These are phyloP conservation scores for Penicillium decumbens DNA, from an alignment of 2,329 filamentous ascomycete species.

Conservation along the genomic window DNA sequence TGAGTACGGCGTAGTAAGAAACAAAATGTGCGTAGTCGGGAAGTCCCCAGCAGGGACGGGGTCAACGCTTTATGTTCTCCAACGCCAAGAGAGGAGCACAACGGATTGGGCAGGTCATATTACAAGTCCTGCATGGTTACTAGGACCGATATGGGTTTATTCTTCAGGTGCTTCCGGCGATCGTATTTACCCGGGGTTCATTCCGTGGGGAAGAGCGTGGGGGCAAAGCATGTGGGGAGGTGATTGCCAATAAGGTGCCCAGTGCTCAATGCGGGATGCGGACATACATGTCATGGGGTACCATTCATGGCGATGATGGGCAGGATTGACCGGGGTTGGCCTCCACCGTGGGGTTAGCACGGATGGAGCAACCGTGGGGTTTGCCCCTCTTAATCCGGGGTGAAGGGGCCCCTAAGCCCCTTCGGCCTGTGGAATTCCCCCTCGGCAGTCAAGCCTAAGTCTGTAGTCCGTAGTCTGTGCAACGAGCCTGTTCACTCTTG, in stretches of 20 bases:
- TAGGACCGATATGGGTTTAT: background rate
- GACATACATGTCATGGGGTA: conserved; percentile 8
- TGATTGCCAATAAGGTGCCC: background rate
- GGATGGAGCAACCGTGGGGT: background rate
- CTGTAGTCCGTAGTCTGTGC: background rate
- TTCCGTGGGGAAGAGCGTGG: conserved; percentile 8
- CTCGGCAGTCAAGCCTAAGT: background rate
- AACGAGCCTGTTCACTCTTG: background rate
- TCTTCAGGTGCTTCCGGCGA: background rate
- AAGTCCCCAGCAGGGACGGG: background rate
- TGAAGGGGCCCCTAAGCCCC: background rate
- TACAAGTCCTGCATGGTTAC: background rate
- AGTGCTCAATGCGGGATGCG: background rate
- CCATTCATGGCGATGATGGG: background rate
- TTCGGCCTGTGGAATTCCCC: conserved; percentile 1
- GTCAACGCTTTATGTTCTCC: background rate
- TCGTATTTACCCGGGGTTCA: conserved; percentile 7
- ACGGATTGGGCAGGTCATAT: background rate
- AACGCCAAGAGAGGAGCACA: background rate
- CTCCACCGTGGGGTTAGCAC: conserved; percentile 6
- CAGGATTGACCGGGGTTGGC: background rate
- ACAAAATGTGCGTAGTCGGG: background rate
- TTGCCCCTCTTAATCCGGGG: background rate
- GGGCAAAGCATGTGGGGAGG: background rate
- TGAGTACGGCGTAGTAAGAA: background rate